Evolutionary conservation across 164 flowering plant species (phyloP).

Genomic region (Magnolia kwangsiensis): DNA sequence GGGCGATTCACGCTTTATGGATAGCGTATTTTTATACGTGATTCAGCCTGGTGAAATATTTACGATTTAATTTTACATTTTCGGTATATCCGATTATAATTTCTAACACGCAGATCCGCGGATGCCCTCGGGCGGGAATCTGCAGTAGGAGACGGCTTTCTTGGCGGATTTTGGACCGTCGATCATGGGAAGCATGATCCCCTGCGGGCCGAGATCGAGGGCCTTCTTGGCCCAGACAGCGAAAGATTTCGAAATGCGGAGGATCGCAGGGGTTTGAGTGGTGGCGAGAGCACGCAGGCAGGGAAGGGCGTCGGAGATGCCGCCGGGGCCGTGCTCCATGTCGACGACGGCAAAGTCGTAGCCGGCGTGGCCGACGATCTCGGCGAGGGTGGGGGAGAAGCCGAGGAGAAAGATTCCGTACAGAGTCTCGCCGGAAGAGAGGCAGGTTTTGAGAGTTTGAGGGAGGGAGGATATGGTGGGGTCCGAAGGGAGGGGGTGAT

Average conservation of each 20-base stretch:
- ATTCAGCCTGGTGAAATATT: no score
- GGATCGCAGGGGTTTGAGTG: slow-evolving; percentile 54
- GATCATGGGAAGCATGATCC: slow-evolving; percentile 95
- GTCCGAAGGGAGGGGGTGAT: slow-evolving; percentile 16
- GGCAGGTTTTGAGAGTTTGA: slow-evolving; percentile 64
- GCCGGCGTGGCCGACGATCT: slow-evolving; percentile 79
- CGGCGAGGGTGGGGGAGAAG: slow-evolving; percentile 86
- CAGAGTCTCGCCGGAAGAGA: slow-evolving; percentile 62
- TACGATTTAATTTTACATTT: no score
- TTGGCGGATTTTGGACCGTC: slow-evolving; percentile 49
- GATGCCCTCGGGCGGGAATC: slow-evolving; percentile 75
- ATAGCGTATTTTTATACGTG: no score
- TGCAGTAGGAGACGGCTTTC: slow-evolving; percentile 74
- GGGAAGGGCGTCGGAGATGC: slow-evolving; percentile 62
- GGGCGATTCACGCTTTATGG: no score
- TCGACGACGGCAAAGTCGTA: slow-evolving; percentile 88
- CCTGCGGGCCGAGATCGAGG: slow-evolving; percentile 87
- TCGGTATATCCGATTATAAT: no score
- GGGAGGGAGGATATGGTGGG: slow-evolving; percentile 4
- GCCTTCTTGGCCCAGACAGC: slow-evolving; percentile 86
- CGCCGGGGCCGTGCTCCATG: slow-evolving; percentile 92
- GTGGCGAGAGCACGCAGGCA: slow-evolving; percentile 78
- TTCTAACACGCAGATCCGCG: slow-evolving; percentile 96
- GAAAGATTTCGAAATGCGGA: slow-evolving; percentile 65
- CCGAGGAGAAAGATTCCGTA: slow-evolving; percentile 83